These are phyloP conservation scores for Tolypocladium paradoxum DNA, from an alignment of 2,329 filamentous ascomycete species.

Conservation along the genomic window DNA sequence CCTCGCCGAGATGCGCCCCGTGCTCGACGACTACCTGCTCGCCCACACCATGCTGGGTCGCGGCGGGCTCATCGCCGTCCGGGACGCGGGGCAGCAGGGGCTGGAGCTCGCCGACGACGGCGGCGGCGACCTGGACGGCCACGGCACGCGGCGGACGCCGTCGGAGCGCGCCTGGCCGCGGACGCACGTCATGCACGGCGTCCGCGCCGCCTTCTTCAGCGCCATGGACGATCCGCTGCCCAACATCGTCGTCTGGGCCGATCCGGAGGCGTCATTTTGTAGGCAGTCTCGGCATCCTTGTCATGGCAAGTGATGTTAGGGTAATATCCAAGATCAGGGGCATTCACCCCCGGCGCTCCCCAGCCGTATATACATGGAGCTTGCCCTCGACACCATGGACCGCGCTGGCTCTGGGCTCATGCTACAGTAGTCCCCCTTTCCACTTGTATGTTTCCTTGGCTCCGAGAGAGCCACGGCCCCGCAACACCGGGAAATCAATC, in stretches of 20 bases:
- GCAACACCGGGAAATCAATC: neutral
- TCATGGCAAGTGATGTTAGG: neutral
- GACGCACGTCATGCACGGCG: slow-evolving; percentile 28
- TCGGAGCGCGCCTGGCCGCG: slow-evolving; percentile 15
- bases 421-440: neutral
- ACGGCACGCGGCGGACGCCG: neutral
- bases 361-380: neutral
- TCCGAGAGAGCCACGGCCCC: neutral
- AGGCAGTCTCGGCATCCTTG: neutral
- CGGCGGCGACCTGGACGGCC: slow-evolving; percentile 6
- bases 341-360: neutral
- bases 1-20: slow-evolving; percentile 26
- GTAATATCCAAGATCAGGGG: neutral
- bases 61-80: slow-evolving; percentile 23
- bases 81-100: slow-evolving; percentile 11
- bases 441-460: neutral
- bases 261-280: slow-evolving; percentile 19
- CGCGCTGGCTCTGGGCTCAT: neutral
- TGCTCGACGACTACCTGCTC: slow-evolving; percentile 28
- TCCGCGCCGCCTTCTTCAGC: slow-evolving; percentile 27
- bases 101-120: slow-evolving; percentile 7
- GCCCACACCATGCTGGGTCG: slow-evolving; percentile 31
- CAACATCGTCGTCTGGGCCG: slow-evolving; percentile 38
- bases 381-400: neutral
- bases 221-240: slow-evolving; percentile 24